Base-by-base conservation (phyloP, 306 rosid genomes). In the Gleditsia sinensis region DNA sequence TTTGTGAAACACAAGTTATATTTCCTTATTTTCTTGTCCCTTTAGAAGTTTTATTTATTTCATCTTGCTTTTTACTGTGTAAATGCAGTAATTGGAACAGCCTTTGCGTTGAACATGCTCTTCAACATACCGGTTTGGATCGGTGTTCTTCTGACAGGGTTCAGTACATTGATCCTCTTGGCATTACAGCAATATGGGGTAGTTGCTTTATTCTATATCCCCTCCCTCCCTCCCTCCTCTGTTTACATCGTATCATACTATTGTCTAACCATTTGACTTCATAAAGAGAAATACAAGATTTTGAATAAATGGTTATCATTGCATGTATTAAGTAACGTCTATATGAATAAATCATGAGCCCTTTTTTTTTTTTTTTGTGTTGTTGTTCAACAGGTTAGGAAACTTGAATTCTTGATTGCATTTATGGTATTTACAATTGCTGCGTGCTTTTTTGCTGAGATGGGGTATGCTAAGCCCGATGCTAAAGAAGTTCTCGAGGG, bases 131-230 rank as follows among this genome's bases (percentile, higher is more conserved):
- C 82, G 62, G 72, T 84, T 77, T 84, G 88, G 88, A 72, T 84
- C 33, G 88, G 88, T 68, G 85, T 84, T 50, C 83, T 84, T 68
- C 60, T 84, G 67, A 84, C 87, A 16, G 87, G 87, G 72, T 75
- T 84, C 53, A 84, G 87, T 78, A 84, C 87, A 72, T 73, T 84
- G 85, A 80, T 84, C 58, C 87, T 84, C 72, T 80, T 84, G 63
- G 85, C 87, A 28, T 80, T 94, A 76, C 99, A 94, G 61, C 99
- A 94, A 75, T 94, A 92, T 84, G 99, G 99, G 96, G 99, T 92
- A 90, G n/a, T 60, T 77, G 70, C 63, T 69, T 61, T 51, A 27
- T 60, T 72, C 72, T 21, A 12, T 30, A 23, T n/a, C 9, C 10
- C 1, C 11, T n/a, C 45, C 33, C 57, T 37, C 2, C 13, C 4